Conservation (phyloP, 2,329 filamentous ascomycete species). For the Pestalotiopsis sp. region DNA sequence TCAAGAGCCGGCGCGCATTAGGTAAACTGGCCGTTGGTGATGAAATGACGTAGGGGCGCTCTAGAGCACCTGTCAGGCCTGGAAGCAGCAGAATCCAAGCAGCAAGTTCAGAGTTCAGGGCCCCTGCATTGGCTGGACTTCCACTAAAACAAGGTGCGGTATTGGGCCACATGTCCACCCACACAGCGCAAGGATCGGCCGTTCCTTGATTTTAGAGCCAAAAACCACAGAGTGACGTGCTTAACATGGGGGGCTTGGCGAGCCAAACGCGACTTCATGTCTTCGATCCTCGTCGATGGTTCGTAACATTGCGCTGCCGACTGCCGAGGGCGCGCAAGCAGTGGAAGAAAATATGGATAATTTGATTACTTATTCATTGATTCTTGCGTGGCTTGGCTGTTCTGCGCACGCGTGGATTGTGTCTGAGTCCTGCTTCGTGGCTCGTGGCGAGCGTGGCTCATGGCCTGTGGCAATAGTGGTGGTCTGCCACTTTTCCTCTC, state of each 20-base stretch:
- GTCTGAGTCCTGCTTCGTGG: neutral
- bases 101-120: neutral
- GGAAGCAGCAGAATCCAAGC: neutral
- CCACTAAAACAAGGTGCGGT: neutral
- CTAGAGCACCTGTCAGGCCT: neutral
- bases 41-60: neutral
- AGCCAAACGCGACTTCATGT: neutral
- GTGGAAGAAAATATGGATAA: neutral
- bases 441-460: neutral
- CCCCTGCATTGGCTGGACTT: constrained; percentile 9
- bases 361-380: neutral
- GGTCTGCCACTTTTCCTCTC: neutral
- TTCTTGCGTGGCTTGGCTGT: neutral
- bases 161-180: neutral
- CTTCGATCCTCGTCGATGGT: neutral
- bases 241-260: neutral
- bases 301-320: neutral
- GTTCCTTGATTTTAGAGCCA: constrained; percentile 10
- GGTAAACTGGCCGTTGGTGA: neutral
- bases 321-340: neutral
- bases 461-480: neutral
- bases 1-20: neutral
- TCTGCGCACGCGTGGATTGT: neutral
- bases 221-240: constrained; percentile 8
- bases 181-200: neutral